Evolutionary conservation across 345 rosid genomes (phyloP).

Genomic region (Populus ilicifolia): DNA sequence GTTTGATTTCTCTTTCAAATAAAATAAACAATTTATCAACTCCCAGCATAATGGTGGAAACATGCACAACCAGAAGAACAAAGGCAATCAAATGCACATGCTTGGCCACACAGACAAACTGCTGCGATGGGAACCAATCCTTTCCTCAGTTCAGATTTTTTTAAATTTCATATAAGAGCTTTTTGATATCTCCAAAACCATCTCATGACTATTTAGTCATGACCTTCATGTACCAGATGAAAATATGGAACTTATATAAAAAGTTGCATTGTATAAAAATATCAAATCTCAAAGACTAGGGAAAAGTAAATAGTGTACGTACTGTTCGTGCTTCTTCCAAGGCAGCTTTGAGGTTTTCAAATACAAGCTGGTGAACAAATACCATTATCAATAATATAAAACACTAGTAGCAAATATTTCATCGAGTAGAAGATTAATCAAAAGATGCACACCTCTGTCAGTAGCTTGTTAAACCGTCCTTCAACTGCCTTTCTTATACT

Average conservation of each 20-base stretch:
- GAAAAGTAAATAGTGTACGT: conserved; percentile 13
- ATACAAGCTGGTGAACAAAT: conserved; percentile 64
- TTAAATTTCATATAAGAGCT: neutral
- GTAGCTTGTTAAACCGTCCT: conserved; percentile 74
- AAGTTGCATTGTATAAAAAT: neutral
- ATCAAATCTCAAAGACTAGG: neutral
- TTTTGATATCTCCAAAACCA: neutral
- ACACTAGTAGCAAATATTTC: conserved; percentile 13
- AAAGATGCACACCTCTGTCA: conserved; percentile 51
- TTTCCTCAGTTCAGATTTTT: neutral
- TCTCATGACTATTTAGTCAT: neutral
- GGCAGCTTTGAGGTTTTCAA: conserved; percentile 91
- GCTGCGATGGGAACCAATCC: neutral
- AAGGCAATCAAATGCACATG: neutral
- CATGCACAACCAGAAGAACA: neutral
- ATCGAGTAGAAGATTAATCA: neutral
- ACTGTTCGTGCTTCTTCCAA: conserved; percentile 92
- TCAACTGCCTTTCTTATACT: conserved; percentile 85
- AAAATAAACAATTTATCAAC: neutral
- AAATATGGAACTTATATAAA: neutral
- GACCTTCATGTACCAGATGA: neutral
- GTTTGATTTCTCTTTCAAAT: neutral
- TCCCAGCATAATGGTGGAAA: neutral
- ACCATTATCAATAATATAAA: conserved; percentile 22
- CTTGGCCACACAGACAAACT: neutral